Base-by-base conservation (phyloP, 352 stramenopile species). In the Phytopythium aichiense region DNA sequence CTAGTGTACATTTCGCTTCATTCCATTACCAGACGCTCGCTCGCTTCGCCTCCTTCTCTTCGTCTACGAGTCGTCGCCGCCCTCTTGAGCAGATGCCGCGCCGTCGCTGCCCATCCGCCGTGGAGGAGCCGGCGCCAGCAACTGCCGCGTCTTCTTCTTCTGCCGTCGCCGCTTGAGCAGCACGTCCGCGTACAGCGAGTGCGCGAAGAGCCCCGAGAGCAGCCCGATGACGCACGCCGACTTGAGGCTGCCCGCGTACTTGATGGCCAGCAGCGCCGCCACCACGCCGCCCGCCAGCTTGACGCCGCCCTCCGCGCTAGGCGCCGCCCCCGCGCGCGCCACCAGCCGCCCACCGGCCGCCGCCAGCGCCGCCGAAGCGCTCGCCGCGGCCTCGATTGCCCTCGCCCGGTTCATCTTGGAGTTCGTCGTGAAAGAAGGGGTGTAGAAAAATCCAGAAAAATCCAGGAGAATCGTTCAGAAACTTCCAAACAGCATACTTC, bases 121-220 rank as follows among this genome's bases (percentile, higher is more conserved):
- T 42, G 38, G 61, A 40, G 35, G 9, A 3, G 35, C 8, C 48
- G 15, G 40, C 42, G 9, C 61, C 45, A 5, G 54, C 52, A 20
- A 60, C 60, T 12, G 40, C 20, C 25, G 62, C 63, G 23, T 49
- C 52, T 33, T 20, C 50, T 66, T 37, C 37, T 61, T 60, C 20
- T 54, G 63, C 52, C 71, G 63, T 16, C 56, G 63, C 52, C 71
- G 74, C 40, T 79, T 85, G 40, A 68, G 72, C 54, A 91, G 60
- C 58, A 91, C 79, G 38, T 91, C 82, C 1, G 78, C 82, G 58
- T 89, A 91, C 22, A 92, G 58, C 35, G 80, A 89, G 60, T 92
- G 83, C 4, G 80, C 73, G 49, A 89, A 84, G 40, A 92, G 67
- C 15, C 83, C 83, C 0, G 80, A 81, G 35, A 92, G 62, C 22